Percentiles rank a stretch among this genome's conserved stretches.
Evolutionary conservation across 257 asterid genomes (phyloP).

Genomic region (Solanum paucissectum): DNA sequence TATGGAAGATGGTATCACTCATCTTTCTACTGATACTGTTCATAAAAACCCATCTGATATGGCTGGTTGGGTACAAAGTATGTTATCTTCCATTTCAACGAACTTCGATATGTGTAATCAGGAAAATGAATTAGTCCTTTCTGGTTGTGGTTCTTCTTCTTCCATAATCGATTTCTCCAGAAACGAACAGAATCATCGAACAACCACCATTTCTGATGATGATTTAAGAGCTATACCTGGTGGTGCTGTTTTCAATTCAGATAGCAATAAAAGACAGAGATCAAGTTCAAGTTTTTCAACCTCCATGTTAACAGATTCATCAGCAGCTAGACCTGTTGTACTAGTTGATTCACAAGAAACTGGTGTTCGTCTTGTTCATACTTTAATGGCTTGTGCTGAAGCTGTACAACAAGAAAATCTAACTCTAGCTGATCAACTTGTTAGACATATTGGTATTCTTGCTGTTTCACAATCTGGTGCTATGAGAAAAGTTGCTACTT

Average conservation of each 20-base stretch:
- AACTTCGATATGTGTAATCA: conserved; percentile 4
- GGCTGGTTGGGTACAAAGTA: conserved; percentile 60
- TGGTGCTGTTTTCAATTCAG: conserved; percentile 32
- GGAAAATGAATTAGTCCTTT: background rate
- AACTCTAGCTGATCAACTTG: conserved; percentile 52
- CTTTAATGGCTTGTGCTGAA: conserved; percentile 72
- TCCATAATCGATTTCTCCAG: conserved; percentile 6
- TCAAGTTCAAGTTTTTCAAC: background rate
- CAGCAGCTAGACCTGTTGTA: conserved; percentile 28
- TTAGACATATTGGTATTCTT: conserved; percentile 47
- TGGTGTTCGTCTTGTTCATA: conserved; percentile 68
- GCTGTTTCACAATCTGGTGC: conserved; percentile 75
- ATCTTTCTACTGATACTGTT: conserved; percentile 30
- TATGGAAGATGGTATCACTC: conserved; percentile 44
- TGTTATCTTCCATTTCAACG: conserved; percentile 18
- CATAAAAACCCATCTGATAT: conserved; percentile 75
- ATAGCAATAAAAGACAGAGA: conserved; percentile 33
- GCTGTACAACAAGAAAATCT: conserved; percentile 52
- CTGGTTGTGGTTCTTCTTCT: conserved; percentile 14
- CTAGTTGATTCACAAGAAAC: conserved; percentile 74
- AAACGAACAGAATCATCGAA: background rate
- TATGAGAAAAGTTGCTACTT: conserved; percentile 77
- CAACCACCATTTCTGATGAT: conserved; percentile 30
- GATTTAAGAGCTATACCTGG: conserved; percentile 80
- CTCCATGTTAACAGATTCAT: background rate